Evolutionary conservation across 306 rosid species (phyloP), one percentile per base, ranked within the genome.

Genomic region (Casuarina equisetifolia): DNA sequence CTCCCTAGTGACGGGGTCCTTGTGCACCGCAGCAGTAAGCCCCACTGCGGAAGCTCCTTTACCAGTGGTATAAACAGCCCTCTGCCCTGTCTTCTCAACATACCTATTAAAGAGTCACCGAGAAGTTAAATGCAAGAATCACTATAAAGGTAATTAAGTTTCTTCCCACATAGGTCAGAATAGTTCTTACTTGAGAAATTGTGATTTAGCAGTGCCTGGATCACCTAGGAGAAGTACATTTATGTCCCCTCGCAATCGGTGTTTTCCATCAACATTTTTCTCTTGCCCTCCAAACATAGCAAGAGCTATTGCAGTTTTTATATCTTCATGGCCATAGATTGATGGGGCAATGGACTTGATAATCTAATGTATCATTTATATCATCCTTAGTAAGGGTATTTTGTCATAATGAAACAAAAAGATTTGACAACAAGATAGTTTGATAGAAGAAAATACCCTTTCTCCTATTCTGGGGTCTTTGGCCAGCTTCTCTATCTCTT

Each of bases 11-110:
- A 95, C 92, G 0, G 99, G 99, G 81, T 95, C 99, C 89, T 86
- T 95, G 88, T 95, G 99, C 81, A 95, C 97, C 75, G 97, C 97
- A 61, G 99, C 99, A 35, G 99, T 95, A 72, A 95, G 99, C 81
- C 99, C 99, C 80, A 95, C 99, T n/a, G 99, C 99, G 55, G 99
- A 92, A 85, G 99, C 99, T 76, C 99, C 99, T 81, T 95, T 95
- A 20, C 99, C 99, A 53, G 99, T 92, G 51, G 99, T 95, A 85
- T 95, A 95, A 74, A 95, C 99, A 61, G 99, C 99, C 81, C 99
- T 90, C 81, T 91, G 97, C 71, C 97, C 99, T 81, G 97, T 92
- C 91, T 95, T 95, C 76, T 95, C 99, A 64, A 95, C 96, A 42
- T 95, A 95, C 86, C 99, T 95, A 46, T 51, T 52, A 76, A 70